Evolutionary conservation across 495 filamentous ascomycete genomes (phyloP).

Genomic region (Xylaria cubensis): DNA sequence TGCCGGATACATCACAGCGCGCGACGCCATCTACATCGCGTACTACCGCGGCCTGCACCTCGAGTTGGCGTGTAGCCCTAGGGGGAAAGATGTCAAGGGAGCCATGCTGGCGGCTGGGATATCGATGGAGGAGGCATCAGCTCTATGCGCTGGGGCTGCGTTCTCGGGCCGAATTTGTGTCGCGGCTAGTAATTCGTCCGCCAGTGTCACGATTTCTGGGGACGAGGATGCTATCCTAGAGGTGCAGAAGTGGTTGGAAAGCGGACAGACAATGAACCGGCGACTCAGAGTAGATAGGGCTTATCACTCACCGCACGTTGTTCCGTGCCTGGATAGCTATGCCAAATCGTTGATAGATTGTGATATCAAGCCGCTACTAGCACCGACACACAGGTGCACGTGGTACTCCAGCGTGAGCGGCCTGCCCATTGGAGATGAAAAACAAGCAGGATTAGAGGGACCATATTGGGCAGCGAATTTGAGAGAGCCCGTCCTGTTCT

Average conservation of each 20-base stretch:
- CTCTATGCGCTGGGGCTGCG: neutral
- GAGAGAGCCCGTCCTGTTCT: too few relatives aligned
- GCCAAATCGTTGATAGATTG: too few relatives aligned
- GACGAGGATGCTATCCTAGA: constrained; percentile 14
- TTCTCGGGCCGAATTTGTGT: neutral
- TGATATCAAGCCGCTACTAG: too few relatives aligned
- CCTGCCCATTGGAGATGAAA: too few relatives aligned
- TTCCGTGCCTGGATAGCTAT: too few relatives aligned
- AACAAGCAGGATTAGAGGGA: too few relatives aligned
- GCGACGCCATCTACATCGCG: constrained; percentile 7
- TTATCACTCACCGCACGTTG: neutral
- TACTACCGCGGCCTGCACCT: constrained; percentile 10
- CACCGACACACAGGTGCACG: too few relatives aligned
- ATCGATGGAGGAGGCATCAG: neutral
- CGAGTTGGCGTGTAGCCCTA: neutral
- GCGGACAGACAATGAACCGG: neutral
- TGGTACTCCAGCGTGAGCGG: too few relatives aligned
- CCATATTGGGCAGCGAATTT: too few relatives aligned
- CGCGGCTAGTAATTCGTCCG: constrained; percentile 11
- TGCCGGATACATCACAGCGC: constrained; percentile 1
- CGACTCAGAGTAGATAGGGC: neutral
- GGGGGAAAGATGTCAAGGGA: neutral
- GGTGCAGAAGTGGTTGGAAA: neutral
- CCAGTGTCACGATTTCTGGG: constrained; percentile 9
- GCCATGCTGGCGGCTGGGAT: neutral